Base-by-base conservation (phyloP, 495 filamentous ascomycete species). In the Cairneyella variabilis region DNA sequence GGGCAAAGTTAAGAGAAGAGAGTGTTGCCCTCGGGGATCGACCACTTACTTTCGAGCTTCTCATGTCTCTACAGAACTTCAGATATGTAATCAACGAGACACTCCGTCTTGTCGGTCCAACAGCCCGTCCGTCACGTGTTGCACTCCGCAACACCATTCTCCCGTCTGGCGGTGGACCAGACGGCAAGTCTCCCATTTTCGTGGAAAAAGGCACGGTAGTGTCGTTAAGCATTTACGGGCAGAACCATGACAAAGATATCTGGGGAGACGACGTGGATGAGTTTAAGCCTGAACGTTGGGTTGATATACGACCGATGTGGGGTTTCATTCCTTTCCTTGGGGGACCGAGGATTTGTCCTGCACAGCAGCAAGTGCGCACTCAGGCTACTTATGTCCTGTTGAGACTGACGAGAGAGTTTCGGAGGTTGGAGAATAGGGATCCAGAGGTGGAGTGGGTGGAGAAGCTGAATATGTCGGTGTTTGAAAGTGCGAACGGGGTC, bases 331-430 rank as follows among this genome's bases (percentile, higher is more conserved):
- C 54, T 3, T 51, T 56, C 20, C 75, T 73, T 39, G 83, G 83
- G 0, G 83, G 83, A 0, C 82, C 83, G 0, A 69, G 83, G n/a
- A 80, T 83, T 39, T 83, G 69, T 38, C 48, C 44, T 12, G 73
- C 71, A 7, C 72, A 74, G 64, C 73, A 75, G 49, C 79, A 80
- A 53, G 81, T 79, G 11, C 65, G 80, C 63, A 80, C 76, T 0
- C 75, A 83, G 58, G 70, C 76, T n/a, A 64, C 64, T 3, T 78
- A 77, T 47, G 76, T 81, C 0, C 56, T 84, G 34, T 77, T 83
- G 10, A 65, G 80, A 25, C 68, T 88, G 32, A 51, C 84, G 56
- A 83, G 84, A 68, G 73, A 69, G 48, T 86, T 82, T 64, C 72
- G 78, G 27, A 55, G 66, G 41, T 66, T 86, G 30, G 57, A 63